Base-by-base conservation (phyloP, 768 basidiomycete genomes). In the Boletus sp. region DNA sequence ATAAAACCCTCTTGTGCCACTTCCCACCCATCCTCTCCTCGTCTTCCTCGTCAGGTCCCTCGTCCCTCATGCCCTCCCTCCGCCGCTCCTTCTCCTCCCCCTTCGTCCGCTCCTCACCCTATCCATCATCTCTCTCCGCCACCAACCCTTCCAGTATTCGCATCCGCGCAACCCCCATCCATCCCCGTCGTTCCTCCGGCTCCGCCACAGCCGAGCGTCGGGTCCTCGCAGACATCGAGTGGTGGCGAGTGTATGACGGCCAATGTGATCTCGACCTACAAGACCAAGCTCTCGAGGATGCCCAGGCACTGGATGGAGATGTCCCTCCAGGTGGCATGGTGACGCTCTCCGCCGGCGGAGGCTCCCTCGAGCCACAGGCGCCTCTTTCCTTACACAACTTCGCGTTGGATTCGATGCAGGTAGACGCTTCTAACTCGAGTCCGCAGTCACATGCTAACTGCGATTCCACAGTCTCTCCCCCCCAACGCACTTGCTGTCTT, bases 171-270 rank as follows among this genome's bases (percentile, higher is more conserved):
- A 56, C 56, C 32, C 61, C 58, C 46, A 69, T 65, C 33, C 66
- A 65, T 50, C 70, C 72, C 8, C 80, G 86, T 65, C 83, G 88
- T 55, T 80, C 86, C 13, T 83, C 84, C 21, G 85, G 82, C 56
- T 87, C 88, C 61, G 84, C 87, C 65, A 81, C 80, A 34, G 70
- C 68, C 60, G 75, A 70, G 59, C 79, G 90, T 66, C 79, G 88
- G 61, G 87, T 92, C 62, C 79, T 92, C 56, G 89, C 87, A 33
- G 90, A 92, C 75, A 86, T 92, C 65, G 89, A 90, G 69, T 92
- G 90, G 89, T 91, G 89, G 89, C 81, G 77, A 63, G 88, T 91
- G 60, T 74, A 80, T 58, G 87, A 84, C 56, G 84, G 86, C 58
- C 88, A 92, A 73, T 79, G 76, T 71, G 64, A 63, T 51, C 60